A percentile compares a stretch with the other conserved stretches of the same genome.
These are phyloP conservation scores for Cryptosporidium meleagridis DNA, from an alignment of 169 alveolate genomes.

Conservation along the genomic window DNA sequence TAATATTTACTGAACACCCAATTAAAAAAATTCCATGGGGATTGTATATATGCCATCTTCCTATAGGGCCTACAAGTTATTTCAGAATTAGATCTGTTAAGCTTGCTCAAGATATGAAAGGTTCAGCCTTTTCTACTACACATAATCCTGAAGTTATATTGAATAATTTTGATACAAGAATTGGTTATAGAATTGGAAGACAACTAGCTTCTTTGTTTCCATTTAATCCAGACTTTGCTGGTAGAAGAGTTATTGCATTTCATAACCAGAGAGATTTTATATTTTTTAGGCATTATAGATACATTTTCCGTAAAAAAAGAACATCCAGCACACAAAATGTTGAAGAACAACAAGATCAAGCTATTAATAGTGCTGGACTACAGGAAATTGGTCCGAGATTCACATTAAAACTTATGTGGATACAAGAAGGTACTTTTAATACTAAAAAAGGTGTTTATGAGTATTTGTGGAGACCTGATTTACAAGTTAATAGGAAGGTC, in stretches of 20 bases:
- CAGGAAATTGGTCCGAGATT: conserved; percentile 99
- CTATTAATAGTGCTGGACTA: conserved; percentile 89
- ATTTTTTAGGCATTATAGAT: conserved; percentile 98
- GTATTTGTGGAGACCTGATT: conserved; percentile 91
- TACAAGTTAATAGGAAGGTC: conserved; percentile 91
- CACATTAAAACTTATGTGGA: conserved; percentile 93
- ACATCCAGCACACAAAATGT: not conserved
- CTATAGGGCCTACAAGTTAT: conserved; percentile 94
- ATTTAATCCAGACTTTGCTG: conserved; percentile 94
- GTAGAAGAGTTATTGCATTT: conserved; percentile 96
- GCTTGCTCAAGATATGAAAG: conserved; percentile 87
- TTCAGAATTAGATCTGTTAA: conserved; percentile 88
- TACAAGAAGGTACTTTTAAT: conserved; percentile 91
- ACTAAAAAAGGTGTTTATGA: conserved; percentile 88
- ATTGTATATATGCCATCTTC: conserved; percentile 88
- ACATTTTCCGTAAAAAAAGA: conserved; percentile 79
- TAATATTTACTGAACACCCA: conserved; percentile 87
- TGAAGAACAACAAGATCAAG: conserved; percentile 77
- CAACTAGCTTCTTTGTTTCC: conserved; percentile 96
- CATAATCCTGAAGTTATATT: conserved; percentile 95
- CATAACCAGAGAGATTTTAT: conserved; percentile 99
- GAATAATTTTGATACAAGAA: conserved; percentile 95
- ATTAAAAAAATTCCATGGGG: conserved; percentile 90
- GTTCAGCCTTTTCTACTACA: conserved; percentile 90
- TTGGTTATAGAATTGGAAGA: conserved; percentile 97